Base-by-base conservation (phyloP, 1,284 basidiomycete species). In the Puccinia triticina region DNA sequence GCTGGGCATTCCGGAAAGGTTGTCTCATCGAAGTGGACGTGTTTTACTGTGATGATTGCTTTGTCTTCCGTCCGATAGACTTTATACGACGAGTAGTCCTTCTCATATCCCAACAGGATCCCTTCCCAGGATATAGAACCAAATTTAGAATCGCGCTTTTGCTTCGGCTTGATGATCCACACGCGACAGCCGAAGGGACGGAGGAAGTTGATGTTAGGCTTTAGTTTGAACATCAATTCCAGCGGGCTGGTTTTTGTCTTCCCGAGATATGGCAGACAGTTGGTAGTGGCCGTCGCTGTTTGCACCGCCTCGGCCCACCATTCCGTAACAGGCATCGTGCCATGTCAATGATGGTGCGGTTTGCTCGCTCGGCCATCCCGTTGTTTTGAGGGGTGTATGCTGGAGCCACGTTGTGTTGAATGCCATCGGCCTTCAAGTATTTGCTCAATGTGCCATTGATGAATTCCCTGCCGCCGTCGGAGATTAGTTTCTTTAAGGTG, bases 321-420 rank as follows among this genome's bases (percentile, higher is more conserved):
- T n/a, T n/a, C n/a, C n/a, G n/a, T 26, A 74, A 46, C 29, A 50
- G 18, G 26, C 46, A 53, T 29, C 72, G 37, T 7, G 53, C 32
- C 72, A 34, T 74, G 4, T 74, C 72, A 10, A 34, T 29, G 18
- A 74, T 26, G 14, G 72, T 74, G 18, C 46, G 72, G 21, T 74
- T 74, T 53, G 46, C 46, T 7, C 72, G 2, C 26, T 74, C 37
- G 26, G 72, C 37, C 5, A 74, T 11, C 1, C 72, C 72, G 48
- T 50, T 50, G 46, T 26, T 32, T 21, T 69, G 66, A 69, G 66
- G 66, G 8, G n/a, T 26, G 66, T 40, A 37, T 26, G 66, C 18
- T 4, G 18, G 46, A 12, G 26, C 43, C 2, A 59, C n/a, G n/a
- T 59, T 59, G n/a, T 59, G 23, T 59, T n/a, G n/a, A n/a, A n/a